Evolutionary conservation across 352 stramenopile genomes (phyloP), one percentile per base, ranked within the genome.

Genomic region (Elongisporangium undulatum): DNA sequence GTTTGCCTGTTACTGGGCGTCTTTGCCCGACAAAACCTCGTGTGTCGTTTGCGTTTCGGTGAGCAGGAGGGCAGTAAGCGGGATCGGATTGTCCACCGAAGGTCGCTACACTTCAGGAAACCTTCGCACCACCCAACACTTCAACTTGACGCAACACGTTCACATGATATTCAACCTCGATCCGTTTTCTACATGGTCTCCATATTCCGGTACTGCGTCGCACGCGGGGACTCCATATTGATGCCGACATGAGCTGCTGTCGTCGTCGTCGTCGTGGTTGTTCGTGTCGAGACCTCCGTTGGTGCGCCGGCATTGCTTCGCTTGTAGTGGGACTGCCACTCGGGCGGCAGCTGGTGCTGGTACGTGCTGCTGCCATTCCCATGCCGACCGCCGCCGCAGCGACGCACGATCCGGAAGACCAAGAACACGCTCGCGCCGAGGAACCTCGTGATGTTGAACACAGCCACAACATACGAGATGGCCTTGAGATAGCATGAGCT

Each of bases 371-470:
- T 52, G 10, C 56, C 49, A 17, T 45, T 16, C 10, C 34, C 13
- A 10, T 17, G 16, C 34, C 34, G 34, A 19, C 57, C 34, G 10
- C 61, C 56, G 57, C 65, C 54, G 9, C 72, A 55, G n/a, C 70
- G 59, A 13, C 71, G 68, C n/a, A 53, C 58, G 38, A 74, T 73
- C 51, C 71, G 68, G 23, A 79, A 73, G 50, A 74, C 41, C 19
- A 83, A 49, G 55, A 78, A 83, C 7, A 77, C 51, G 4, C 50
- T 61, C 5, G 69, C 55, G 2, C 74, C 71, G 0, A 77, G n/a
- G 53, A 81, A 81, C 12, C 72, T 69, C 19, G 63, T 67, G 52
- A 77, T 53, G 66, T 80, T 84, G 69, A 79, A 81, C 17, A 77
- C 64, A 9, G 63, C 69, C 23, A 79, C 71, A 3, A 77, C 62